Conservation (phyloP, 306 rosid species). For the Castanea sativa region DNA sequence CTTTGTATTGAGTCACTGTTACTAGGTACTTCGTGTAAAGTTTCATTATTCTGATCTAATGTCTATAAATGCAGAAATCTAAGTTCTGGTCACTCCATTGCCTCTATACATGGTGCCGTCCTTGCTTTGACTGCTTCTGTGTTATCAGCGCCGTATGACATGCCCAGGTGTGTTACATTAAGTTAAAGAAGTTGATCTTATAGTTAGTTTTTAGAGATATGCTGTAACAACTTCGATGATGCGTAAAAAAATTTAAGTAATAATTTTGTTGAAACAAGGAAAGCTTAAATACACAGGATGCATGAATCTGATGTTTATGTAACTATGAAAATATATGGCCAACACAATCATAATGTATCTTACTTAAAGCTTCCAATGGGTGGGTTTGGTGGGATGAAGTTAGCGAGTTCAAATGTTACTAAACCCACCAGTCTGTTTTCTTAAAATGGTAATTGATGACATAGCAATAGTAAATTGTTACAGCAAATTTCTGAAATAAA, state of each 20-base stretch:
- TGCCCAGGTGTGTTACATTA: slow-evolving; percentile 69
- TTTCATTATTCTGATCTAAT: slow-evolving; percentile 1
- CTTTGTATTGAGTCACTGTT: background rate
- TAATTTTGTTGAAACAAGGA: too few species aligned
- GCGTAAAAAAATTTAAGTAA: too few species aligned
- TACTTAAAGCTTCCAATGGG: background rate
- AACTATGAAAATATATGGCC: background rate
- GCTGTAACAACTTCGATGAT: background rate
- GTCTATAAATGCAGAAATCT: slow-evolving; percentile 55
- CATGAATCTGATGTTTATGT: background rate
- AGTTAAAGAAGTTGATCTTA: slow-evolving; percentile 3
- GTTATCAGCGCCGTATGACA: slow-evolving; percentile 91
- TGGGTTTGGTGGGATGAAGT: background rate
- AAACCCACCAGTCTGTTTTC: background rate
- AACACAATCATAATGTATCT: background rate
- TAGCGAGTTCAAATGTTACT: background rate
- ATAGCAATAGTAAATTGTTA: too few species aligned
- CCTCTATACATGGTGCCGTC: slow-evolving; percentile 87
- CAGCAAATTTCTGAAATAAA: too few species aligned
- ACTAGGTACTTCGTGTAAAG: background rate
- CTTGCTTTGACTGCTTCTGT: slow-evolving; percentile 93
- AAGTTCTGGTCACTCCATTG: slow-evolving; percentile 63
- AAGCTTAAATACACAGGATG: too few species aligned
- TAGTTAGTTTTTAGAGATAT: background rate
- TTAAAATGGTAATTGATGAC: background rate